Evolutionary conservation across 2,329 filamentous ascomycete genomes (phyloP).

Genomic region (Hymenoscyphus scutula): DNA sequence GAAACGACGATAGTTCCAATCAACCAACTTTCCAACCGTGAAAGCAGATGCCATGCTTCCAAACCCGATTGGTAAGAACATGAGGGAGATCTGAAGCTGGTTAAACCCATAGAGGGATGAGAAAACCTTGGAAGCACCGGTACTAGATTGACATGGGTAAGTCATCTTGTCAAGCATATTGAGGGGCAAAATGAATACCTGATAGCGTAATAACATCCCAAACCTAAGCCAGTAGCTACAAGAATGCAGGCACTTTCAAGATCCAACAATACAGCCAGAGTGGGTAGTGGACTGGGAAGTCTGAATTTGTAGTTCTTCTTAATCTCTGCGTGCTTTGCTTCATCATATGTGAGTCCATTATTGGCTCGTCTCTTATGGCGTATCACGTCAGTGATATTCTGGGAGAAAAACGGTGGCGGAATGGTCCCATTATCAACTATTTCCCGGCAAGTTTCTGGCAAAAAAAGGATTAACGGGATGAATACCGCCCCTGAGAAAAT

Average conservation of each 20-base stretch:
- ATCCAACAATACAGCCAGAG: slow-evolving; percentile 42
- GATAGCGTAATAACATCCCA: slow-evolving; percentile 49
- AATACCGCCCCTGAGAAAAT: slow-evolving; percentile 24
- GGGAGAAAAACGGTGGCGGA: slow-evolving; percentile 54
- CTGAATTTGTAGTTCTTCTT: slow-evolving; percentile 33
- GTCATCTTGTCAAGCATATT: background rate
- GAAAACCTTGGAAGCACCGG: slow-evolving; percentile 42
- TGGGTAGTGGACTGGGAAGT: slow-evolving; percentile 42
- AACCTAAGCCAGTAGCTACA: slow-evolving; percentile 41
- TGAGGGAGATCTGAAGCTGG: slow-evolving; percentile 53
- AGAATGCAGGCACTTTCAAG: slow-evolving; percentile 46
- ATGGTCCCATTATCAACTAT: slow-evolving; percentile 56
- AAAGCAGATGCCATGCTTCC: slow-evolving; percentile 46
- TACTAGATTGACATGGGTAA: background rate
- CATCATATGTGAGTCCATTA: slow-evolving; percentile 18
- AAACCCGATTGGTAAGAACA: slow-evolving; percentile 49
- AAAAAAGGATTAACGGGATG: slow-evolving; percentile 30
- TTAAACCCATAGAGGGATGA: slow-evolving; percentile 56
- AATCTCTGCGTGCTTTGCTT: slow-evolving; percentile 32
- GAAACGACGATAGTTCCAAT: slow-evolving; percentile 66
- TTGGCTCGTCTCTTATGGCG: slow-evolving; percentile 20
- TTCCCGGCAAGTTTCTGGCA: slow-evolving; percentile 52
- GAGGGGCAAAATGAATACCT: slow-evolving; percentile 15
- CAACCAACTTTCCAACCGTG: slow-evolving; percentile 54
- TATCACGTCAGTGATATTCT: slow-evolving; percentile 47